These are phyloP conservation scores for Trichocladium uniseriatum DNA, from an alignment of 495 filamentous ascomycete genomes.

Conservation along the genomic window DNA sequence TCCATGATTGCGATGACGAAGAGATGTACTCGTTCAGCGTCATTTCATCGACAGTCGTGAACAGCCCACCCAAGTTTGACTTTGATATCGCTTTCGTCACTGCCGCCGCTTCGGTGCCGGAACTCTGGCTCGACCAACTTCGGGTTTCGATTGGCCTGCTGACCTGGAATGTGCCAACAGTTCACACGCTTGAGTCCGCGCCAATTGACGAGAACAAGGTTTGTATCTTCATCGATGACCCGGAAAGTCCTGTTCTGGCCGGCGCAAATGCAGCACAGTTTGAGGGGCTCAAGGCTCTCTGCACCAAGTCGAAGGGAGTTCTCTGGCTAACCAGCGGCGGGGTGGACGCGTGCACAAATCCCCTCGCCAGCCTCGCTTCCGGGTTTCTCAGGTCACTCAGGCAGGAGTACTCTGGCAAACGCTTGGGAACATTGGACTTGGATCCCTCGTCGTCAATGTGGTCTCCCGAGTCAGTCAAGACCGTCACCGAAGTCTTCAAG, in stretches of 20 bases:
- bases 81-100: constrained; percentile 22
- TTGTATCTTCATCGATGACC: constrained; percentile 30
- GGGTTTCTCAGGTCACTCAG: constrained; percentile 28
- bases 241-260: constrained; percentile 22
- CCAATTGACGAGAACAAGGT: constrained; percentile 14
- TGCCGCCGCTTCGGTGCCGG: not conserved
- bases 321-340: constrained; percentile 47
- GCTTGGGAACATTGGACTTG: constrained; percentile 21
- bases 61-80: constrained; percentile 12
- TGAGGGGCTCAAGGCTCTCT: constrained; percentile 22
- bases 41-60: constrained; percentile 18
- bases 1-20: constrained; percentile 25
- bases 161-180: constrained; percentile 19
- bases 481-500: constrained; percentile 20
- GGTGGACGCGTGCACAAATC: constrained; percentile 16
- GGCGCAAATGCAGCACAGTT: constrained; percentile 17
- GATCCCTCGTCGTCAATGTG: constrained; percentile 13
- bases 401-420: constrained; percentile 24
- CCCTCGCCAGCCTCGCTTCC: constrained; percentile 20
- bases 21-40: constrained; percentile 25
- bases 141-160: constrained; percentile 17
- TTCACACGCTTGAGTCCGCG: constrained; percentile 14
- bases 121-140: constrained; percentile 20
- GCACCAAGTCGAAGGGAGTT: constrained; percentile 23
- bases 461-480: constrained; percentile 11